These are phyloP conservation scores for Fragaria nilgerrensis DNA, from an alignment of 306 rosid genomes.

Conservation along the genomic window DNA sequence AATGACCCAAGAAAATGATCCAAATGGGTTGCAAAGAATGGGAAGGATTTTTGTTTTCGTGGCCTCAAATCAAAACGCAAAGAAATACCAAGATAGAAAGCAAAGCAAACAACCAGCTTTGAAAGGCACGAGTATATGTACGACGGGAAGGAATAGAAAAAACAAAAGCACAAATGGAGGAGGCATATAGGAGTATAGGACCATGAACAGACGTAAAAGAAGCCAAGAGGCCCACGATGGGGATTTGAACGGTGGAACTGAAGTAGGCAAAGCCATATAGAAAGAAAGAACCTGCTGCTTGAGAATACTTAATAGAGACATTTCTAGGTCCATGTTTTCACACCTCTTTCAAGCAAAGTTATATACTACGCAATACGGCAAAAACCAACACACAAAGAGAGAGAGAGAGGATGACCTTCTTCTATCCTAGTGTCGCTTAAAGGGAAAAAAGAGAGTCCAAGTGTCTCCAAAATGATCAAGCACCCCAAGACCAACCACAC, in stretches of 20 bases:
- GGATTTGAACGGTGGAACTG: conserved; percentile 23
- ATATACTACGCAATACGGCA: conserved; percentile 19
- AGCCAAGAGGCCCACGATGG: conserved; percentile 39
- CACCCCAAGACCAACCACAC: conserved; percentile 9
- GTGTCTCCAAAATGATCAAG: conserved; percentile 10
- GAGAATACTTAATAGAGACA: conserved; percentile 15
- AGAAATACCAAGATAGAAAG: conserved; percentile 13
- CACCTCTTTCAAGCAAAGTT: conserved; percentile 47
- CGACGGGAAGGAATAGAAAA: conserved; percentile 4
- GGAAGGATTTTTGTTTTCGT: conserved; percentile 28
- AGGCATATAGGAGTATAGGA: conserved; percentile 15
- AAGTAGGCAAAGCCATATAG: conserved; percentile 18
- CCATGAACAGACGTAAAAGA: conserved; percentile 39
- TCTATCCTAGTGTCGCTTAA: neutral
- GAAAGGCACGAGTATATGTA: conserved; percentile 15
- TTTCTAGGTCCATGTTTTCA: conserved; percentile 48
- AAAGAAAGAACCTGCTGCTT: conserved; percentile 6
- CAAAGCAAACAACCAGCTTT: conserved; percentile 31
- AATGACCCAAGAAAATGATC: conserved; percentile 30
- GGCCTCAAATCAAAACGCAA: conserved; percentile 29
- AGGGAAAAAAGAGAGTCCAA: neutral
- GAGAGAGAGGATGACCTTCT: neutral
- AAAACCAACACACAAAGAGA: neutral
- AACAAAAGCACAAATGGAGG: conserved; percentile 14
- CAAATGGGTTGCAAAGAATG: conserved; percentile 22